Evolutionary conservation across 129 eudicot species (phyloP).

Genomic region (Centaurea solstitialis): DNA sequence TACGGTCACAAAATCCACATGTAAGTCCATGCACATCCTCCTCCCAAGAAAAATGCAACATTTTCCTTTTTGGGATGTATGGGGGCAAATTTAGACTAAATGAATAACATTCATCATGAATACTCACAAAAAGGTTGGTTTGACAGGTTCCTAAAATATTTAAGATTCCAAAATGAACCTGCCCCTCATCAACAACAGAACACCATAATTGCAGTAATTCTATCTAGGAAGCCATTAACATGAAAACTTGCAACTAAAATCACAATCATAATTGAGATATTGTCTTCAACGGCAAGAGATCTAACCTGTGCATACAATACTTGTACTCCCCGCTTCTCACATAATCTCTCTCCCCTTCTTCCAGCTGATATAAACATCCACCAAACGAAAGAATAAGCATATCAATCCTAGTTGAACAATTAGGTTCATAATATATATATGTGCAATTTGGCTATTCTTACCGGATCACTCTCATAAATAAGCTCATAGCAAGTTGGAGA

Average conservation of each 20-base stretch:
- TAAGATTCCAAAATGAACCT: not conserved
- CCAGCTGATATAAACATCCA: slow-evolving; percentile 51
- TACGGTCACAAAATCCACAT: not conserved
- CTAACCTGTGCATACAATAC: slow-evolving; percentile 92
- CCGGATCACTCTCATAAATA: slow-evolving; percentile 94
- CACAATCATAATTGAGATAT: not conserved
- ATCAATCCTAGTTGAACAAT: not conserved
- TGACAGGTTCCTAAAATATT: too few relatives aligned
- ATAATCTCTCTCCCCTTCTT: slow-evolving; percentile 94
- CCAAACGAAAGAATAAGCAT: not conserved
- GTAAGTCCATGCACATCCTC: not conserved
- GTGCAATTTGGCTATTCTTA: slow-evolving; percentile 25
- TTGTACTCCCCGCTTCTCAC: slow-evolving; percentile 82
- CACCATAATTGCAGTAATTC: not conserved
- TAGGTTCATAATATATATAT: not conserved
- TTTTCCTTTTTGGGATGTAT: not conserved
- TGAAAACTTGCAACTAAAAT: not conserved
- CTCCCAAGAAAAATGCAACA: too few relatives aligned
- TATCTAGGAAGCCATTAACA: slow-evolving; percentile 2
- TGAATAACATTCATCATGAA: not conserved
- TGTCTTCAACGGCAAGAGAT: not conserved
- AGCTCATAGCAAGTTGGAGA: slow-evolving; percentile 89
- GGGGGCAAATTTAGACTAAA: not conserved
- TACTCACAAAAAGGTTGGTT: too few relatives aligned
- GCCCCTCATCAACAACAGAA: not conserved